Conservation (phyloP, 129 eudicot genomes). For the Flaveria ramosissima region DNA sequence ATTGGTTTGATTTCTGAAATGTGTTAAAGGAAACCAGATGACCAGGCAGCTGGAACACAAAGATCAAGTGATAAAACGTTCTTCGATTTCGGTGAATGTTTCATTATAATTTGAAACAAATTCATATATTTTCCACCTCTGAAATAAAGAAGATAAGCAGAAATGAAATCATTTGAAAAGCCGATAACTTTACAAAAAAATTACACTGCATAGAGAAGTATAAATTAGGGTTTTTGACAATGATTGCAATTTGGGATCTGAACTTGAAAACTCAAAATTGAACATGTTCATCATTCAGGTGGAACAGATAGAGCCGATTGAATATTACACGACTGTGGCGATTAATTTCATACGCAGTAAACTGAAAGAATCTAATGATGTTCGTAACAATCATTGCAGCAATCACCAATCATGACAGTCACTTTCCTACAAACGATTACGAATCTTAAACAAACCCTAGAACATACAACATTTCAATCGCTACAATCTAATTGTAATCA, state of each 20-base stretch:
- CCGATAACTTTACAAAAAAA: background rate
- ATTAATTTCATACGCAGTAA: background rate
- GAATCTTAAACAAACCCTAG: slow-evolving; percentile 13
- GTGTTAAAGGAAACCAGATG: background rate
- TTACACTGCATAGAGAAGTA: background rate
- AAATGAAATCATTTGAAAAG: background rate
- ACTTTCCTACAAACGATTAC: background rate
- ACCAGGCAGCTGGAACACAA: background rate
- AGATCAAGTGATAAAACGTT: background rate
- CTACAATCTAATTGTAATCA: background rate
- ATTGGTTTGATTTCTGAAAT: too few species aligned
- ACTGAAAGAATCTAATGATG: background rate
- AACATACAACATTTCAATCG: slow-evolving; percentile 6
- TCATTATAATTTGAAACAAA: background rate
- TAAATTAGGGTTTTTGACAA: background rate
- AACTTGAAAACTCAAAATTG: background rate
- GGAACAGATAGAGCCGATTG: background rate
- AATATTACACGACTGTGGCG: background rate
- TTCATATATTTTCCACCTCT: background rate
- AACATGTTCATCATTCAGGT: background rate
- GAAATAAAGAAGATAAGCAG: too few species aligned
- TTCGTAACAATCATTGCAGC: background rate
- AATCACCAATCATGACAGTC: background rate
- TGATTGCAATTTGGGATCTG: background rate
- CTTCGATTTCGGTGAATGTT: background rate